Evolutionary conservation across 2,329 filamentous ascomycete genomes (phyloP), one percentile per base, ranked within the genome.

Genomic region (Trichoderma lentiforme): DNA sequence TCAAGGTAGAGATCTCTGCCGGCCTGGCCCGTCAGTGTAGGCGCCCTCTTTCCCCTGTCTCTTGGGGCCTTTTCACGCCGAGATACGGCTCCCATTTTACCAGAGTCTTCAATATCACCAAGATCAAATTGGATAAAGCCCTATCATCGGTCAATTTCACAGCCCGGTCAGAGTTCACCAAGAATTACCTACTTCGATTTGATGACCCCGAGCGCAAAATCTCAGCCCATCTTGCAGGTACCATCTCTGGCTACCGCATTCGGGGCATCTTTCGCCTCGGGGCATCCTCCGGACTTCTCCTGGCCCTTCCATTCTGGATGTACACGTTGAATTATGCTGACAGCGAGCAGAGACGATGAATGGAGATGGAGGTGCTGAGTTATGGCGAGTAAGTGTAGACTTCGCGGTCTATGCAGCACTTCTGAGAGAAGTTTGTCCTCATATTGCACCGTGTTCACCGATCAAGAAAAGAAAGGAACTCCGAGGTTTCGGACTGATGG

Each of bases 1-100:
- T 97, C 92, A 43, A 98, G 85, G 79, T 93, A 98, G 28, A 98
- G 87, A 74, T 92, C 89, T 74, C 90, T 89, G 15, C 92, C 95
- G 68, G 89, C 86, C 61, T 88, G 84, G 56, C 95, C 95, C 6
- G 80, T 80, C 64, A 93, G 84, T 77, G 91, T 87, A n/a, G 69
- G 63, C 30, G 69, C 70, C 72, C 84, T 84, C 62, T 84, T 84
- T 61, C 86, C 82, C 62, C 84, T 88, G 77, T 88, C 84, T 67
- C 84, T 84, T 28, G 82, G 80, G 77, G 89, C 88, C 74, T 88
- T 91, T 79, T 89, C 88, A 73, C 86, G 87, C 71, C 88, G 86
- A 18, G 83, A 77, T 56, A 86, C 84, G 24, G 81, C 83, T 71
- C 92, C 89, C 76, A 87, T 83, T 53, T 86, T 85, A 73, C 90